Percentiles rank a stretch among this genome's conserved stretches.
phyloP scores from a whole-genome alignment of 2,329 filamentous ascomycete genomes.

The Claviceps purpurea region DNA sequence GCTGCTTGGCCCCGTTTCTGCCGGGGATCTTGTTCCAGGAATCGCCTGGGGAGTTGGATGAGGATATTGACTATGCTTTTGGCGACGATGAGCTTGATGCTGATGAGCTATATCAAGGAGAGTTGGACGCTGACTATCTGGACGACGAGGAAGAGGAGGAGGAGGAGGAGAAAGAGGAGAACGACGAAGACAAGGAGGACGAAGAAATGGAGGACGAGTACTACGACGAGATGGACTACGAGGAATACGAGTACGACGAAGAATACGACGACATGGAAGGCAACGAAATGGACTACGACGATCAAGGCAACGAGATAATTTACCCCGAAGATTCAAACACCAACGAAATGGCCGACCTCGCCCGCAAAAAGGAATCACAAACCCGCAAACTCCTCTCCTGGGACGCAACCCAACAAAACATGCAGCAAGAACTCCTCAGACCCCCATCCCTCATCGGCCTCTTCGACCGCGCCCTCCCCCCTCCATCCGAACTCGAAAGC shows the following conservation, averaged over 20 bases:
- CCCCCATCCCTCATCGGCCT: conserved; percentile 4
- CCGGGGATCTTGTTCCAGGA: conserved; percentile 5
- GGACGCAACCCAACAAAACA: conserved; percentile 1
- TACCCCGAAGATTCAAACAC: background rate
- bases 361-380: no score
- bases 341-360: background rate
- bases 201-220: no score
- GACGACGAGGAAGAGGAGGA: no score
- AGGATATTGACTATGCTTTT: conserved; percentile 6
- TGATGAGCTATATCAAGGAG: no score
- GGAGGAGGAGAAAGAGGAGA: no score
- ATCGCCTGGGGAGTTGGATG: conserved; percentile 4
- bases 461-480: background rate
- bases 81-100: conserved; percentile 3
- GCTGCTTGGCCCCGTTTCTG: conserved; percentile 3
- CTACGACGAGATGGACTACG: no score
- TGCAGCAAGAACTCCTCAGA: conserved; percentile 3
- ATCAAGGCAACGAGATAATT: background rate
- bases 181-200: no score
- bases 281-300: background rate
- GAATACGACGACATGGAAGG: background rate
- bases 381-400: background rate
- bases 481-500: background rate
- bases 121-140: no score
- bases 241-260: no score